Base-by-base conservation (phyloP, 169 alveolate species). In the Toxoplasma gondii region DNA sequence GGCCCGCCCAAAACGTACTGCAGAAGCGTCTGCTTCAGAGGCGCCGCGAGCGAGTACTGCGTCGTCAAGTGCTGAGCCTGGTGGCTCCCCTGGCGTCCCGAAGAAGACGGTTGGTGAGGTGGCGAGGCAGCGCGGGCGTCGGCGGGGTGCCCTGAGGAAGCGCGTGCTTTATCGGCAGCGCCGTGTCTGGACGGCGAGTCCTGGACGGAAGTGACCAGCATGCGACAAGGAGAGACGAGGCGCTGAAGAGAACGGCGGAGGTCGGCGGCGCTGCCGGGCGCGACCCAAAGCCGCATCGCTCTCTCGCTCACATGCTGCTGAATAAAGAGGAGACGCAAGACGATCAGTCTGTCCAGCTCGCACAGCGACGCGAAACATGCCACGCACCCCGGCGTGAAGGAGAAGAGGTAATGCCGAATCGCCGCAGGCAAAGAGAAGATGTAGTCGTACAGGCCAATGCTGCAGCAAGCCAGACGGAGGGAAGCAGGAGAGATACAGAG, bases 241-340 rank as follows among this genome's bases (percentile, higher is more conserved):
- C 93, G 93, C 86, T 95, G 93, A 27, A 96, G 78, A 0, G 97
- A 67, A 45, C 92, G 64, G 69, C 98, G 88, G 88, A 97, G 91
- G 49, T 96, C 98, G 41, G 95, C 95, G 70, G 96, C 93, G 69
- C 95, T 94, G 86, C 93, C 95, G 0, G 98, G 96, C 44, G 94
- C 93, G 91, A 97, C 96, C 98, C 98, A 97, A 70, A 97, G 94
- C 81, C 98, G 94, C 96, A 97, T 95, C 41, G 98, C 98, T 31
- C 98, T 88, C 94, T 97, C 98, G 24, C 98, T 94, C 38, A 97
- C 98, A n/a, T 97, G 96, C 94, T 97, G 98, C 74, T 96, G 97
- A 34, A 97, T 96, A 90, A 93, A 97, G 88, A 97, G 94, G 49
- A 97, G 95, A 53, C 98, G 84, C 39, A 96, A 94, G 39, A 97